Conservation (phyloP, 2,329 filamentous ascomycete species). For the Trichophaea hybrida region DNA sequence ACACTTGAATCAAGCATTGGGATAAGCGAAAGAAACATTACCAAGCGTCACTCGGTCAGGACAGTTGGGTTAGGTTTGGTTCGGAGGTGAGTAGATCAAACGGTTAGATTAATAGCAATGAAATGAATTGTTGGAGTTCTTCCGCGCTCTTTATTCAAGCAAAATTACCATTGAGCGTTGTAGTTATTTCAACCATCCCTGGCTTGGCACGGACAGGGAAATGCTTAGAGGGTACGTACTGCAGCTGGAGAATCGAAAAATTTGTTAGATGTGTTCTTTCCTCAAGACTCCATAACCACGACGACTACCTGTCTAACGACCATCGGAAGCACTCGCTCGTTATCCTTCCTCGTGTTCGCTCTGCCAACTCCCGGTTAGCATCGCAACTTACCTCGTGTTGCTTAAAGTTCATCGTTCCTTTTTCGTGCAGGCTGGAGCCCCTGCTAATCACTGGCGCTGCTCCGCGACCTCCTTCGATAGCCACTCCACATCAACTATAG, state of each 20-base stretch:
- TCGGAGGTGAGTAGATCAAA: too few relatives aligned
- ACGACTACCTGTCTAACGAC: neutral
- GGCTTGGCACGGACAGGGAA: neutral
- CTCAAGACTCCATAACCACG: neutral
- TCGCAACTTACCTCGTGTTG: neutral
- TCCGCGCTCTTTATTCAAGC: too few relatives aligned
- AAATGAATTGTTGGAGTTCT: too few relatives aligned
- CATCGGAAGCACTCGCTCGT: neutral
- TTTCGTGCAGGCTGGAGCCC: neutral
- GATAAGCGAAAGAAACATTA: too few relatives aligned
- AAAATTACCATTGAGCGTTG: too few relatives aligned
- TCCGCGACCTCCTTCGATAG: neutral
- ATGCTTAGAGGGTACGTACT: neutral
- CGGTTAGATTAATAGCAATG: too few relatives aligned
- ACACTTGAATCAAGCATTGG: too few relatives aligned
- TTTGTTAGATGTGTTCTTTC: neutral
- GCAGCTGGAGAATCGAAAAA: neutral
- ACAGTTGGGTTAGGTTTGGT: too few relatives aligned
- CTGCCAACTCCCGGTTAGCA: neutral
- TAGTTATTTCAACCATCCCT: too few relatives aligned
- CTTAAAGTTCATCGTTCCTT: neutral
- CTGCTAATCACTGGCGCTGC: neutral
- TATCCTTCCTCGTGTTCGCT: neutral
- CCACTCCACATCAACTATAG: neutral
- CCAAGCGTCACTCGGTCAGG: too few relatives aligned